Conservation (phyloP, 345 rosid species). For the Citrus hindsii region DNA sequence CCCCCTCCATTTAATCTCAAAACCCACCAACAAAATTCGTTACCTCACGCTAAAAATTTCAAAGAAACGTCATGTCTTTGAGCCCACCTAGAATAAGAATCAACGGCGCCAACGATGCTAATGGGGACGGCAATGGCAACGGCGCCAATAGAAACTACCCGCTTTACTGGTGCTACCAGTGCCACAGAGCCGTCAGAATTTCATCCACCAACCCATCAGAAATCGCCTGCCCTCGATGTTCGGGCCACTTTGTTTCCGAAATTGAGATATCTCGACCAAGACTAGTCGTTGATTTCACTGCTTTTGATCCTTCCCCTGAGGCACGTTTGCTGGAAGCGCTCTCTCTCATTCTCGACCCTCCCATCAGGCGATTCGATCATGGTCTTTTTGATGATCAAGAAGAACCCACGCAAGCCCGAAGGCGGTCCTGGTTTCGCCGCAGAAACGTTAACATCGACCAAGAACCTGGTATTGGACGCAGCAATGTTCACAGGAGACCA, state of each 20-base stretch:
- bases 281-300: constrained; percentile 45
- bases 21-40: not conserved
- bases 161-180: constrained; percentile 82
- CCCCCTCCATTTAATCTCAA: not conserved
- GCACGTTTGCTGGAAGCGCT: constrained; percentile 67
- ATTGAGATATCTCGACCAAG: constrained; percentile 45
- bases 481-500: not conserved
- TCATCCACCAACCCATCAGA: constrained; percentile 39
- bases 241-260: constrained; percentile 49
- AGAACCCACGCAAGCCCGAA: not conserved
- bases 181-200: constrained; percentile 55
- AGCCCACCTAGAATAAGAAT: constrained; percentile 36
- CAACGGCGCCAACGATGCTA: not conserved
- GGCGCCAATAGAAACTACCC: constrained; percentile 22
- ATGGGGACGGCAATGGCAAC: not conserved
- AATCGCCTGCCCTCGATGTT: constrained; percentile 60
- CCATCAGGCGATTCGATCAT: constrained; percentile 21
- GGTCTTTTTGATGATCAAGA: constrained; percentile 4
- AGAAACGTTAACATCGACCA: not conserved
- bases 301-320: constrained; percentile 63
- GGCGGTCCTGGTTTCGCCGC: constrained; percentile 22
- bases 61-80: constrained; percentile 30
- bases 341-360: constrained; percentile 65
- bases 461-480: constrained; percentile 5
- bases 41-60: not conserved